phyloP scores from a whole-genome alignment of 352 stramenopile species.

The Phytophthora europaea region DNA sequence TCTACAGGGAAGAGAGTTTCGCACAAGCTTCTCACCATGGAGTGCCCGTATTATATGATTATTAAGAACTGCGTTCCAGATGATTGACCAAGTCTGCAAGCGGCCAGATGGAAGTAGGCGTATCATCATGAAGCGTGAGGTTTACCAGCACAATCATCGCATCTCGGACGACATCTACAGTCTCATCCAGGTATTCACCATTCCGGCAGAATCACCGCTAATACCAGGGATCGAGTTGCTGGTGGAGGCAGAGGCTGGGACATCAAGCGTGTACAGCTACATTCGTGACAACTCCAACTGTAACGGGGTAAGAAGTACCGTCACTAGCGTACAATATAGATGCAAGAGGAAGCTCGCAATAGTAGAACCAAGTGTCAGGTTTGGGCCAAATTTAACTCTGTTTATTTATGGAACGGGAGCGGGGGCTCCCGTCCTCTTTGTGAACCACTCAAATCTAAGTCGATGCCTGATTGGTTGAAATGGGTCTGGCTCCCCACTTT shows the following conservation, averaged over 20 bases:
- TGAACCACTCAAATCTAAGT: no score
- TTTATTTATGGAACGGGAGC: no score
- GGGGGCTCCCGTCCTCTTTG: no score
- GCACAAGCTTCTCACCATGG: not conserved
- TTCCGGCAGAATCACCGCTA: not conserved
- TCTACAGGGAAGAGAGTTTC: not conserved
- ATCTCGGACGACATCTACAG: constrained; percentile 12
- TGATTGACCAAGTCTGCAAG: constrained; percentile 1
- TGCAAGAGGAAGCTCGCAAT: no score
- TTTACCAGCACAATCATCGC: constrained; percentile 1
- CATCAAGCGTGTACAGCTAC: constrained; percentile 13
- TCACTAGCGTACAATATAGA: no score
- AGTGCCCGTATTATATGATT: no score
- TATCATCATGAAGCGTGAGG: not conserved
- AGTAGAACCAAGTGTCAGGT: no score
- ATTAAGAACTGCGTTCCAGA: no score
- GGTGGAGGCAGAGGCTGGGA: constrained; percentile 5
- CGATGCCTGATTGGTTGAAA: no score
- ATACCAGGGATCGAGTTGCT: constrained; percentile 16
- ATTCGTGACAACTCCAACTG: constrained; percentile 19
- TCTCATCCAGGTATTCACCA: constrained; percentile 30
- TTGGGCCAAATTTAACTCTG: no score
- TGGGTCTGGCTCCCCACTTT: no score
- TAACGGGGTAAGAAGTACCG: no score
- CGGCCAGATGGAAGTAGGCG: not conserved